Conservation (phyloP, 495 filamentous ascomycete species). For the Xylaria cubensis region DNA sequence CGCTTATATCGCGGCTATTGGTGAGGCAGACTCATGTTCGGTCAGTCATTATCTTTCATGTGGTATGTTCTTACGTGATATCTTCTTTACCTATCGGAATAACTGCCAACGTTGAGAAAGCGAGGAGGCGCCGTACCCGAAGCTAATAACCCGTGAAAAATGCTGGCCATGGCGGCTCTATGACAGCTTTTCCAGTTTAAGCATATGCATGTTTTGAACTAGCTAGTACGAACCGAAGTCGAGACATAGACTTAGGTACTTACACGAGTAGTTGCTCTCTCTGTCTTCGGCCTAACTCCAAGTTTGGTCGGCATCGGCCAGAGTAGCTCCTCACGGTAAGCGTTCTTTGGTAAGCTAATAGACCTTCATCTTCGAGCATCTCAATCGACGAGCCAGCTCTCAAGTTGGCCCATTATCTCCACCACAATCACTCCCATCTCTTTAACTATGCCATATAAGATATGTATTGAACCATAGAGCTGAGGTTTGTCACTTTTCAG, state of each 20-base stretch:
- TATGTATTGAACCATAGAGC: not conserved
- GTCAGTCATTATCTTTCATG: not conserved
- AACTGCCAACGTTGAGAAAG: not conserved
- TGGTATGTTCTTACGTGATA: constrained; percentile 1
- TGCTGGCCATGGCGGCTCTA: not conserved
- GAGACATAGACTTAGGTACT: no score
- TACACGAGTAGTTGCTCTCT: not conserved
- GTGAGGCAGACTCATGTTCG: not conserved
- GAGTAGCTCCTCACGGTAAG: not conserved
- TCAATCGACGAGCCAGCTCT: not conserved
- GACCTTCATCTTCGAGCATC: not conserved
- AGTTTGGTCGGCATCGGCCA: not conserved
- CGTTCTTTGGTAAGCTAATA: not conserved
- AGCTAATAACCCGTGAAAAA: not conserved
- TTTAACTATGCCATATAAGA: not conserved
- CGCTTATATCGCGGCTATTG: constrained; percentile 12
- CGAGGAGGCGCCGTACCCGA: constrained; percentile 14
- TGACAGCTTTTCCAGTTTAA: not conserved
- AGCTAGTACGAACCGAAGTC: not conserved
- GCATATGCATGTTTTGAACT: not conserved
- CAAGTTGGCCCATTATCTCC: not conserved
- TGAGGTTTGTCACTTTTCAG: not conserved
- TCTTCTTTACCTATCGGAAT: not conserved
- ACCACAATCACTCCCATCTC: not conserved
- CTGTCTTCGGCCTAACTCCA: not conserved